Percentiles rank a stretch among this genome's conserved stretches.
Conservation (phyloP, 371 early-diverging fungal species). For the Mucor mucedo region DNA sequence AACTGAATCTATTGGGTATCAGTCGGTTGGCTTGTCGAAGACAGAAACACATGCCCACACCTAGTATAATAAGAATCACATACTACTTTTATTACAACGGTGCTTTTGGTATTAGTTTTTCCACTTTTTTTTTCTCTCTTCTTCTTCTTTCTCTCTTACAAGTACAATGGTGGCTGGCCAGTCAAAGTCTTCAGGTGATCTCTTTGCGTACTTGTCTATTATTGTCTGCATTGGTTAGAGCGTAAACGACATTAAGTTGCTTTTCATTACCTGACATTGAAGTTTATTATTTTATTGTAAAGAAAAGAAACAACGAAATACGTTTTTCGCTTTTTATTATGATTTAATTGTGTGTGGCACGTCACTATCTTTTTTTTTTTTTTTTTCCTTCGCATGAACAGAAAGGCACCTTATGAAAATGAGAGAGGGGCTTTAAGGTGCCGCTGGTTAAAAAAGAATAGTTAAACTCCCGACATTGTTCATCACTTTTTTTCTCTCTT, state of each 20-base stretch:
- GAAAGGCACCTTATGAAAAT: too few species aligned
- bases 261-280: background rate
- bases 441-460: too few species aligned
- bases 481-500: too few species aligned
- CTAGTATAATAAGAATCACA: constrained; percentile 34
- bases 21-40: constrained; percentile 44
- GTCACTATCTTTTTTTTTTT: too few species aligned
- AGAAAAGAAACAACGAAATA: background rate
- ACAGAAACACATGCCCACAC: constrained; percentile 50
- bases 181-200: constrained; percentile 40
- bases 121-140: background rate
- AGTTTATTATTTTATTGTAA: background rate
- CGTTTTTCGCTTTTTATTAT: too few species aligned
- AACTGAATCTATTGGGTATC: constrained; percentile 46
- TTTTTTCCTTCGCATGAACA: too few species aligned
- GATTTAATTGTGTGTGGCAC: too few species aligned
- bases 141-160: constrained; percentile 16
- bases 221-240: background rate
- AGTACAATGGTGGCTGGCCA: constrained; percentile 40
- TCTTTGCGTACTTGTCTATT: constrained; percentile 16
- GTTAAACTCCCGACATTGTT: too few species aligned
- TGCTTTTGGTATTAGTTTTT: background rate
- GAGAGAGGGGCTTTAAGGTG: too few species aligned
- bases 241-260: background rate
- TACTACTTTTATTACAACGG: constrained; percentile 20